Percentiles rank a stretch among this genome's conserved stretches.
Evolutionary conservation across 192 early-diverging fungal genomes (phyloP).

Genomic region (Rhizoclosmatium globosum): DNA sequence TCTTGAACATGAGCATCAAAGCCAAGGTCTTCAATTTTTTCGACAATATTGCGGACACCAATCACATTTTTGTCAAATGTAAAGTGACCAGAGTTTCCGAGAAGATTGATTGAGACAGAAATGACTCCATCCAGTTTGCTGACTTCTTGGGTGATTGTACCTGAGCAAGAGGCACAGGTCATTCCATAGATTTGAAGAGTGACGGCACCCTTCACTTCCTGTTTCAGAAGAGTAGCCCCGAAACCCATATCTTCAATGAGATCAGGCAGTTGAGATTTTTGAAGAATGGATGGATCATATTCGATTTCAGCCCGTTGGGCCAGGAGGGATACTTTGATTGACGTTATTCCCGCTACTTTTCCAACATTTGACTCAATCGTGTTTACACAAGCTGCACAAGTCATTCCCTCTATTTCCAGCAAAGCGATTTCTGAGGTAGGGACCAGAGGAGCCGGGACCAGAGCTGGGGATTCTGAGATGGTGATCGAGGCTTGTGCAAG

Average conservation of each 20-base stretch:
- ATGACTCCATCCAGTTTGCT: slow-evolving; percentile 64
- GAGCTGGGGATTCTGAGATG: neutral
- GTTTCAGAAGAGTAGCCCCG: slow-evolving; percentile 66
- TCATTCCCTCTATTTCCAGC: slow-evolving; percentile 91
- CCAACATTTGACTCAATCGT: slow-evolving; percentile 79
- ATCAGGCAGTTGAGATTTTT: slow-evolving; percentile 59
- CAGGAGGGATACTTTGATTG: slow-evolving; percentile 84
- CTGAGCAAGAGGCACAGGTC: slow-evolving; percentile 85
- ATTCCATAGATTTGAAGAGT: slow-evolving; percentile 94
- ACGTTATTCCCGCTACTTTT: slow-evolving; percentile 66
- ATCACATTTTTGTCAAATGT: slow-evolving; percentile 70
- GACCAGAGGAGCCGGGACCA: neutral
- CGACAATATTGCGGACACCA: slow-evolving; percentile 83
- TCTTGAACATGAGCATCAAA: slow-evolving; percentile 79
- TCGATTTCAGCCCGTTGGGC: slow-evolving; percentile 81
- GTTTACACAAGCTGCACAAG: slow-evolving; percentile 92
- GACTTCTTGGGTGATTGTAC: slow-evolving; percentile 77
- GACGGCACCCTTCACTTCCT: slow-evolving; percentile 56
- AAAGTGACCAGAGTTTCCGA: slow-evolving; percentile 77
- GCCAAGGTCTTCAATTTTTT: slow-evolving; percentile 80
- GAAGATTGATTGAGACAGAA: slow-evolving; percentile 75
- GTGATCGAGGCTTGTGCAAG: neutral
- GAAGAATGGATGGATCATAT: slow-evolving; percentile 61
- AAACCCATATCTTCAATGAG: slow-evolving; percentile 79
- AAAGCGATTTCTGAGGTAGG: slow-evolving; percentile 43